phyloP scores from a whole-genome alignment of 805 yeast species.

The Wickerhamomyces ciferrii region DNA sequence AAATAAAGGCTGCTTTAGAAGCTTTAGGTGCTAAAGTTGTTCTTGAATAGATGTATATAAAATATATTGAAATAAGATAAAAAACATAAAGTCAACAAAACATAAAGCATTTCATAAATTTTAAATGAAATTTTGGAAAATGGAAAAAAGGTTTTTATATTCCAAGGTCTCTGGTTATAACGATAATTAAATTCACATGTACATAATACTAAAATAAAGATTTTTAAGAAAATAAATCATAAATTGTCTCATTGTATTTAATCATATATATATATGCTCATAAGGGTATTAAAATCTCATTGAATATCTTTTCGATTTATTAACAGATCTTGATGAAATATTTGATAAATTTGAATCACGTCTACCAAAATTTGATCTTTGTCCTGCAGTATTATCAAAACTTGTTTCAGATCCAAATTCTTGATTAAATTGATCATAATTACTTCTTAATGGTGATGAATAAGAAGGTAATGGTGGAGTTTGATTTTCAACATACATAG shows the following conservation, averaged over 20 bases:
- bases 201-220: background rate
- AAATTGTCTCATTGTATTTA: background rate
- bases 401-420: background rate
- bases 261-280: background rate
- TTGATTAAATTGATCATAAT: background rate
- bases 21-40: conserved; percentile 91
- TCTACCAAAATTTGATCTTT: background rate
- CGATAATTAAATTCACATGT: background rate
- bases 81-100: background rate
- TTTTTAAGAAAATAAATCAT: background rate
- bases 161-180: background rate
- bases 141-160: background rate
- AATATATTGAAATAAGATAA: background rate
- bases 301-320: conserved; percentile 15
- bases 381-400: background rate
- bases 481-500: background rate
- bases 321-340: background rate
- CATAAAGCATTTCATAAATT: background rate
- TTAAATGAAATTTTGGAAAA: background rate
- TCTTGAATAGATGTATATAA: conserved; percentile 54
- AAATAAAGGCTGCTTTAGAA: conserved; percentile 89
- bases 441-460: background rate
- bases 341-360: background rate
- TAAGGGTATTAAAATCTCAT: conserved; percentile 17
- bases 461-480: background rate